Base-by-base conservation (phyloP, 202 grass and related monocot species). In the Panicum virgatum region DNA sequence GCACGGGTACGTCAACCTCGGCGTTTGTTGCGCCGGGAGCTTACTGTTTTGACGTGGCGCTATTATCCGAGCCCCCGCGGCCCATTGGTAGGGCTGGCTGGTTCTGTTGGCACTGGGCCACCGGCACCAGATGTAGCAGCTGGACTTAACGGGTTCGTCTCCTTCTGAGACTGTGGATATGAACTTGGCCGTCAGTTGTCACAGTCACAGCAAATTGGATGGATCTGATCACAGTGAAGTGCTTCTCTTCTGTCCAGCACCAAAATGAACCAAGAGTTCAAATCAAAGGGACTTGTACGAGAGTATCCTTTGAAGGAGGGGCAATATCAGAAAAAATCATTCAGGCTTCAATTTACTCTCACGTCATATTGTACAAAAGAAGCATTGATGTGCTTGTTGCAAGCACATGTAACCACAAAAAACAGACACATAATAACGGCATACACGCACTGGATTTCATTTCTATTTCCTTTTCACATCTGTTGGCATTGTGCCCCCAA, bases 1-100 rank as follows among this genome's bases (percentile, higher is more conserved):
- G 22, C 61, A 48, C 54, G 14, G 29, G 48, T 39, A 30, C 27
- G 45, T 25, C 45, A 9, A 29, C 10, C 12, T 66, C 27, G 3
- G 11, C 47, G 59, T 44, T 27, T 70, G 73, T 8, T 23, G 43
- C 22, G 3, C 39, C 26, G 77, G 23, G 70, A 53, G 72, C 42
- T 16, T 62, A n/a, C 70, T 62, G 52, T 14, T 29, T 23, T n/a
- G 54, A 74, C 86, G 80, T 74, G 80, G 50, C 60, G 61, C 14
- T 12, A 9, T 50, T 42, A 52, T 61, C 82, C 74, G 23, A 5
- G 23, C 1, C 69, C 43, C 25, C 14, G 50, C 44, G 45, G 15
- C 67, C 68, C 68, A 32, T 30, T 48, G 67, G 23, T 3, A 47
- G n/a, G 61, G 7, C 5, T 20, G 61, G 7, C 5, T 20, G 15